Evolutionary conservation across 345 rosid genomes (phyloP).

Genomic region (Turnera subulata): DNA sequence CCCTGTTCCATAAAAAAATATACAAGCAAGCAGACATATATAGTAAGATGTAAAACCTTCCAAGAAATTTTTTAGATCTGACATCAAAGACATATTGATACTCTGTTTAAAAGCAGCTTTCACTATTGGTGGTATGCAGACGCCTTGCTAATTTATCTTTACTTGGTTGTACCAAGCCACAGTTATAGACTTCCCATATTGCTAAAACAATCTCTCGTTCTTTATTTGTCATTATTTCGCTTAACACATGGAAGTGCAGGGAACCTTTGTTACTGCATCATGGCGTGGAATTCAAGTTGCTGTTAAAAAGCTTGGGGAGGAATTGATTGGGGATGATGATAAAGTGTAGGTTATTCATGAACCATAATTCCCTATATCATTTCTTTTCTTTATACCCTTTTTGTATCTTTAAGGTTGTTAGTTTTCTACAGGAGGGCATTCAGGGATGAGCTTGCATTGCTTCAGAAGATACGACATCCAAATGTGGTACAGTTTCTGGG

Average conservation of each 20-base stretch:
- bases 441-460: slow-evolving; percentile 86
- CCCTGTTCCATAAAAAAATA: no score
- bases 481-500: slow-evolving; percentile 96
- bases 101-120: background rate
- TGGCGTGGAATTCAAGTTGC: slow-evolving; percentile 99
- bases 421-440: slow-evolving; percentile 58
- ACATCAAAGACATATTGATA: no score
- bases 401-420: slow-evolving; percentile 6
- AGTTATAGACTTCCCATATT: no score
- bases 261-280: slow-evolving; percentile 68
- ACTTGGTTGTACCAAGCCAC: no score
- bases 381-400: background rate
- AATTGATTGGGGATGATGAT: slow-evolving; percentile 62
- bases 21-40: background rate
- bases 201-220: background rate
- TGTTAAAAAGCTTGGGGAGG: slow-evolving; percentile 77
- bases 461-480: slow-evolving; percentile 92
- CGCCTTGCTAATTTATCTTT: background rate
- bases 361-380: background rate
- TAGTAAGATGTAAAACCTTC: background rate
- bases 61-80: background rate
- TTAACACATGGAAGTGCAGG: slow-evolving; percentile 39
- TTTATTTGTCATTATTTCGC: slow-evolving; percentile 3
- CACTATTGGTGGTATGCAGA: background rate
- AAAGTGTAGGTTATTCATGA: slow-evolving; percentile 62